Conservation (phyloP, 2,329 filamentous ascomycete genomes). For the Phaeosphaeriaceae sp. region DNA sequence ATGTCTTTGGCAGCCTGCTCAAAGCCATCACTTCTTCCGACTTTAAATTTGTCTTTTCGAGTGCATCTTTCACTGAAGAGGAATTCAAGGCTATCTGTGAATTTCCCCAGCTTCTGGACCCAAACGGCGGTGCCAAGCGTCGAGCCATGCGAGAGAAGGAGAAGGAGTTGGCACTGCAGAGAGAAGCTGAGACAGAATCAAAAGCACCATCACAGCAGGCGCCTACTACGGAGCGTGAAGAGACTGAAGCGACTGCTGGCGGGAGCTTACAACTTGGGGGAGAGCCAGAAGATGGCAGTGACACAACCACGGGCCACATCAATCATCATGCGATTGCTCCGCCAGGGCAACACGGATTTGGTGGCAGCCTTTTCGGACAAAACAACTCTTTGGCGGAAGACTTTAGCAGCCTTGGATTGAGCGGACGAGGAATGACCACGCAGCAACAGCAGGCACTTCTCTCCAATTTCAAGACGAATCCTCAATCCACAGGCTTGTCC, state of each 20-base stretch:
- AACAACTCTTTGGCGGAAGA: slow-evolving; percentile 46
- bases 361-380: slow-evolving; percentile 46
- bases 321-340: slow-evolving; percentile 75
- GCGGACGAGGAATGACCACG: slow-evolving; percentile 77
- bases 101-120: slow-evolving; percentile 83
- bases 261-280: slow-evolving; percentile 90
- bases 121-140: slow-evolving; percentile 81
- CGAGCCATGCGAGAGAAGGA: slow-evolving; percentile 74
- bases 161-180: slow-evolving; percentile 60
- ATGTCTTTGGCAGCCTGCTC: slow-evolving; percentile 47
- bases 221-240: slow-evolving; percentile 64
- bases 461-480: slow-evolving; percentile 64
- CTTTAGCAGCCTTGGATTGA: slow-evolving; percentile 56
- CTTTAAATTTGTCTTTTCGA: slow-evolving; percentile 64
- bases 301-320: slow-evolving; percentile 66
- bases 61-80: slow-evolving; percentile 49
- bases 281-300: slow-evolving; percentile 81
- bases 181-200: slow-evolving; percentile 62
- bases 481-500: slow-evolving; percentile 63
- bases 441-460: slow-evolving; percentile 76
- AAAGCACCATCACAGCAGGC: slow-evolving; percentile 56
- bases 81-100: slow-evolving; percentile 61
- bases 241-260: slow-evolving; percentile 71
- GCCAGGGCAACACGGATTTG: slow-evolving; percentile 73
- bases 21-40: slow-evolving; percentile 52